A percentile compares a stretch with the other conserved stretches of the same genome.
phyloP scores from a whole-genome alignment of 257 asterid species.

The Penstemon barbatus region DNA sequence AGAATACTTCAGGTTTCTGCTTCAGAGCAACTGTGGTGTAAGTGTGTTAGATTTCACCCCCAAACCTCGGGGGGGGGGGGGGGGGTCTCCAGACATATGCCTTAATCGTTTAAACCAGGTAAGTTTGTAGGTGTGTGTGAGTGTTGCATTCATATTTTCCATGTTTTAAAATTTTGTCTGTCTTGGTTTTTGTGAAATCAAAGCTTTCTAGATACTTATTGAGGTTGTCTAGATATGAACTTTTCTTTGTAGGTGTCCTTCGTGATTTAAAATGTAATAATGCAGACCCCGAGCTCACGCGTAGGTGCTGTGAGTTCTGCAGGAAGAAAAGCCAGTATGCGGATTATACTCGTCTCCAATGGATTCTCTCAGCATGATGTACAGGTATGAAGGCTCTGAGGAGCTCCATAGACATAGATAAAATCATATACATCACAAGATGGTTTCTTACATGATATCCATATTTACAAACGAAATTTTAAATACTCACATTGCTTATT shows the following conservation, averaged over 20 bases:
- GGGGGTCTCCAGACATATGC: constrained; percentile 58
- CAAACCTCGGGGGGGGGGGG: constrained; percentile 59
- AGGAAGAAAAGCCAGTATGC: constrained; percentile 68
- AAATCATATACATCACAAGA: not conserved
- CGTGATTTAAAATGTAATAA: constrained; percentile 56
- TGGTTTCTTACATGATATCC: not conserved
- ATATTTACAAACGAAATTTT: not conserved
- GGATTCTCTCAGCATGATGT: constrained; percentile 57
- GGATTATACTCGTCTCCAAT: constrained; percentile 66
- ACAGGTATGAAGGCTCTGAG: constrained; percentile 42
- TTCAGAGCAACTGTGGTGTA: constrained; percentile 95
- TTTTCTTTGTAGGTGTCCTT: too few species aligned
- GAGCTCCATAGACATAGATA: too few species aligned
- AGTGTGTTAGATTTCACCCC: constrained; percentile 94
- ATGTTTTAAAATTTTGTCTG: too few species aligned
- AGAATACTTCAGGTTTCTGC: constrained; percentile 78
- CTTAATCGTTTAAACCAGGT: constrained; percentile 96
- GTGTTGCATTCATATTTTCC: too few species aligned
- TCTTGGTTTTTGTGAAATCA: not conserved
- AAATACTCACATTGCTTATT: not conserved
- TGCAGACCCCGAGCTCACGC: constrained; percentile 96
- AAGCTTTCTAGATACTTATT: constrained; percentile 3
- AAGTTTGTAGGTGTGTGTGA: not conserved
- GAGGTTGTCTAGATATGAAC: constrained; percentile 35
- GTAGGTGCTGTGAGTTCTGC: constrained; percentile 56